These are phyloP conservation scores for Aegilops umbellulata DNA, from an alignment of 176 grass and related monocot genomes.

Conservation along the genomic window DNA sequence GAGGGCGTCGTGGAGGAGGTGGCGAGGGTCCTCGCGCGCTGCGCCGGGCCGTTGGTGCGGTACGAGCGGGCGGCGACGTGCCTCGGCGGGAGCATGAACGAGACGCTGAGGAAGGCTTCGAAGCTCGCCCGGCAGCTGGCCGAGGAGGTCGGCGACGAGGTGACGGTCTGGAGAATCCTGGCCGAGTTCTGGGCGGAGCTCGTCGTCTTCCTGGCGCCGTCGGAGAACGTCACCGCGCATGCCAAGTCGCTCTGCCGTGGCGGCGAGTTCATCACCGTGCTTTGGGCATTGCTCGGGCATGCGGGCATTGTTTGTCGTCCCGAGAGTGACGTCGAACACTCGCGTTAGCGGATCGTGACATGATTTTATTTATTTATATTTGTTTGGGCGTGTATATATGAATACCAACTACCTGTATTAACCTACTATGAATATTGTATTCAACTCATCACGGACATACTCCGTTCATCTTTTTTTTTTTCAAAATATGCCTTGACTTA, in stretches of 20 bases:
- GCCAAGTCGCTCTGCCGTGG: constrained; percentile 34
- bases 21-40: constrained; percentile 36
- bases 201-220: constrained; percentile 41
- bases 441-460: too few relatives aligned
- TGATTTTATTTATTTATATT: not conserved
- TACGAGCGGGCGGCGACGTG: constrained; percentile 38
- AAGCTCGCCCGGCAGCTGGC: constrained; percentile 38
- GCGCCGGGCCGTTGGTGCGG: constrained; percentile 25
- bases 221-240: constrained; percentile 35
- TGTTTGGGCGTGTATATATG: not conserved
- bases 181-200: constrained; percentile 48
- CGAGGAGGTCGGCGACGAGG: constrained; percentile 34
- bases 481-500: too few relatives aligned
- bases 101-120: constrained; percentile 34
- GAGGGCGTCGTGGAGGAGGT: constrained; percentile 40
- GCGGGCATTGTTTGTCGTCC: constrained; percentile 41
- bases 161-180: constrained; percentile 24
- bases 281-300: constrained; percentile 46
- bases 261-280: constrained; percentile 50
- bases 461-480: too few relatives aligned
- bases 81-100: constrained; percentile 39
- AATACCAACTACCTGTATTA: not conserved
- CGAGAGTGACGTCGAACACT: not conserved
- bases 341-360: not conserved
- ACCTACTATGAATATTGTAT: not conserved